Evolutionary conservation across 2,329 filamentous ascomycete genomes (phyloP), one percentile per base, ranked within the genome.

Genomic region (Xylaria sp.): DNA sequence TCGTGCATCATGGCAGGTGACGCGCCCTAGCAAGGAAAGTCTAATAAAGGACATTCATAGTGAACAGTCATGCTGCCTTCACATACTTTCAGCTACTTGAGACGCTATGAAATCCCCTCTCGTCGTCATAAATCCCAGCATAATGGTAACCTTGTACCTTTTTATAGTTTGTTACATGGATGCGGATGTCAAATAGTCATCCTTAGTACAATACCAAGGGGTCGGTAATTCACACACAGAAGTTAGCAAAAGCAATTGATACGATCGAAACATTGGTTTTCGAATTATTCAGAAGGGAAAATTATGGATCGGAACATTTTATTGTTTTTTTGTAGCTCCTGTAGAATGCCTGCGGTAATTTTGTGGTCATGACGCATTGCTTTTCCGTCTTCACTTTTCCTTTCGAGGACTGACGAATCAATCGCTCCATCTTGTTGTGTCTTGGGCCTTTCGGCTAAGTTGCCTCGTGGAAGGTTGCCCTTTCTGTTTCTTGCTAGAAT

Each of bases 301-400:
- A 53, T 61, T 44, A 15, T n/a, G n/a, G 31, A 31, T 50, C 53
- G n/a, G 22, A 44, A 50, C 38, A n/a, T 61, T 66, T 74, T 72
- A 71, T 73, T 71, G 67, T 71, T 60, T 65, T 74, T 75, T 74
- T 70, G 66, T 68, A 73, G 68, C 62, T 72, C 70, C 70, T 71
- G 55, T 70, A 69, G 63, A 69, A 71, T 73, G 72, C 72, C 67
- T 69, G 65, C 63, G 72, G 58, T 58, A 71, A 69, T 76, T 73
- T 72, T 62, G 39, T 73, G 49, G 68, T 74, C 73, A 67, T 74
- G 67, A 69, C 72, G 65, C 73, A 66, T 68, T 66, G 61, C 56
- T 66, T 68, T 66, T 62, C 56, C 49, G 45, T 60, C 53, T 58
- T 59, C 55, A 47, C 58, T 67, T 66, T 57, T 60, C 49, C 42